A percentile compares a stretch with the other conserved stretches of the same genome.
Conservation (phyloP, 208 protist species). For the Crithidia acanthocephali region DNA sequence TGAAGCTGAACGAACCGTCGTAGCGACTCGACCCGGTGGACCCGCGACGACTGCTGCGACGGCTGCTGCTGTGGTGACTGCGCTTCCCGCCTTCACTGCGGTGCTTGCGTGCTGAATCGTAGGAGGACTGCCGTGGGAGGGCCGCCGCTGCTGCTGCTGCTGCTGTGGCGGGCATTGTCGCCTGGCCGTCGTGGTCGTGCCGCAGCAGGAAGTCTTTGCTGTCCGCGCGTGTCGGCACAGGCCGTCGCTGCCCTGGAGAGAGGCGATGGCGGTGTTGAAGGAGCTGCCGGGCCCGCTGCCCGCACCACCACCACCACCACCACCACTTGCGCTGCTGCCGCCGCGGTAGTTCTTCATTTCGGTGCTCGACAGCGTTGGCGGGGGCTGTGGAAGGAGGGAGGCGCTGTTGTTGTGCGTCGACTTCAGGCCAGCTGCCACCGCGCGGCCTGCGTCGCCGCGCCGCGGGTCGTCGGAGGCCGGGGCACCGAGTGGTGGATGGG, state of each 20-base stretch:
- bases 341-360: slow-evolving; percentile 17
- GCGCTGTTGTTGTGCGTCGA: slow-evolving; percentile 3
- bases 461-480: slow-evolving; percentile 10
- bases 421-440: not conserved
- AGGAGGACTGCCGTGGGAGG: slow-evolving; percentile 2
- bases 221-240: slow-evolving; percentile 21
- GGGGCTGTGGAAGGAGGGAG: slow-evolving; percentile 12
- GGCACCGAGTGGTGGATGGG: not conserved
- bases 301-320: not conserved
- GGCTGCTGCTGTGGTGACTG: not conserved
- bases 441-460: not conserved
- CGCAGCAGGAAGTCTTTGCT: slow-evolving; percentile 31
- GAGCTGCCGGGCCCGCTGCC: slow-evolving; percentile 5
- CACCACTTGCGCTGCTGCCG: not conserved
- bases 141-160: not conserved
- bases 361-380: slow-evolving; percentile 15
- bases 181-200: not conserved
- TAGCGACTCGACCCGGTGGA: not conserved
- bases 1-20: slow-evolving; percentile 31
- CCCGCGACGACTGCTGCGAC: not conserved
- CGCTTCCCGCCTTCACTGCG: not conserved
- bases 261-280: slow-evolving; percentile 5
- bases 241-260: slow-evolving; percentile 10
- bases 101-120: not conserved
- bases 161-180: not conserved